Base-by-base conservation (phyloP, 2,329 filamentous ascomycete species). In the Juglanconis sp. region DNA sequence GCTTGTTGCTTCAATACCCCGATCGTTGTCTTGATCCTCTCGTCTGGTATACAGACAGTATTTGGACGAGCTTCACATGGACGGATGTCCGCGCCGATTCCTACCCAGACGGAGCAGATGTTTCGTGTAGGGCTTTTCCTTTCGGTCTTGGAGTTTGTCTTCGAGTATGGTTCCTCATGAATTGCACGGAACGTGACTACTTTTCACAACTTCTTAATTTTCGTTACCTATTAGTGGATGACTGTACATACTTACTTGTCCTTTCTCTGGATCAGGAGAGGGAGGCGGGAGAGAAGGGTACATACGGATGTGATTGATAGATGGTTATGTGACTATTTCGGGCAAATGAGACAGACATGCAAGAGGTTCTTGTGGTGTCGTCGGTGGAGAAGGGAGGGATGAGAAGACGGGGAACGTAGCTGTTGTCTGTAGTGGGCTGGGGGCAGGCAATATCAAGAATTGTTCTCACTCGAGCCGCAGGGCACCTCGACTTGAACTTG, bases 381-480 rank as follows among this genome's bases (percentile, higher is more conserved):
- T 48, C 47, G 32, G 35, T 35, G 5, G 30, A 40, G 24, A 13
- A 46, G 17, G n/a, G n/a, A 50, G 47, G 46, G 31, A 46, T 5
- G 55, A 31, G 17, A 53, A n/a, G n/a, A 30, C 17, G 30, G 17
- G 40, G 51, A 53, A 48, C 49, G 49, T 59, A 62, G 60, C 57
- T 56, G 53, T 56, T 62, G 57, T 60, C 53, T 60, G 50, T 62
- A 62, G 60, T 56, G 30, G 57, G 56, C 60, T 56, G 53, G 24
- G 44, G 53, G 48, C 60, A 62, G 57, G 53, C 60, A 60, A 62
- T 62, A 62, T 53, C 46, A 53, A 57, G 53, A 60, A 62, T 35
- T 53, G 31, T 57, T 60, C 56, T 35, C 57, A 47, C 5, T 55
- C 48, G 35, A 13, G 34, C 49, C 47, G 38, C 53, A 17, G 30